Base-by-base conservation (phyloP, 2,329 filamentous ascomycete species). In the Beauveria bassiana region DNA sequence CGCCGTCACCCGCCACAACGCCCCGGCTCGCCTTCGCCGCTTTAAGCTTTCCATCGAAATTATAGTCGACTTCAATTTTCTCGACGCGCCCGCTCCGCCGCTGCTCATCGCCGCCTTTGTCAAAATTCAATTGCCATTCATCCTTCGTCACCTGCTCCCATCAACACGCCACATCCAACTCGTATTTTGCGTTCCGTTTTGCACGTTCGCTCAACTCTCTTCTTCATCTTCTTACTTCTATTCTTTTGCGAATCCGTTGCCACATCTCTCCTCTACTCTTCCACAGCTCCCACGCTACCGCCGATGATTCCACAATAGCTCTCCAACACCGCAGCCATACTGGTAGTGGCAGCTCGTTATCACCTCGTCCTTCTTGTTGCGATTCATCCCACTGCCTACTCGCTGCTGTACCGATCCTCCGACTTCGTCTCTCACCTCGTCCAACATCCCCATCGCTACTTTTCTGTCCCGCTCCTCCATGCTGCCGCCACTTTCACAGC, bases 141-240 rank as follows among this genome's bases (percentile, higher is more conserved):
- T 60, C 40, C 28, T 53, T 40, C 58, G 58, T 61, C 58, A 61
- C 58, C 58, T 61, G 58, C 40, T 34, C 18, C 40, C 50, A 59
- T 52, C 57, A 59, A 49, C 47, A 59, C 57, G 47, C 55, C 46
- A 42, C 38, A 31, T 59, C 57, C 38, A 20, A 24, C 47, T 59
- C 24, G 46, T 50, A 47, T 31, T 52, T 22, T 43, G n/a, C 47
- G 3, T 34, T 51, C 34, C 38, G 10, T 61, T 31, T 31, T 28
- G 10, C 52, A 45, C 6, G 10, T 22, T 43, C 16, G 40, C 5
- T 24, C 45, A 22, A 16, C 28, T 34, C 20, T 16, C 22, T 18
- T 22, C 31, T 18, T 26, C 26, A 20, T 24, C 22, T 14, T 31
- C 12, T 52, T 12, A 22, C 7, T 28, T n/a, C 20, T 34, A 28